Percentiles rank a stretch among this genome's conserved stretches.
These are phyloP conservation scores for Raddia guianensis DNA, from an alignment of 176 grass and related monocot species.

Conservation along the genomic window DNA sequence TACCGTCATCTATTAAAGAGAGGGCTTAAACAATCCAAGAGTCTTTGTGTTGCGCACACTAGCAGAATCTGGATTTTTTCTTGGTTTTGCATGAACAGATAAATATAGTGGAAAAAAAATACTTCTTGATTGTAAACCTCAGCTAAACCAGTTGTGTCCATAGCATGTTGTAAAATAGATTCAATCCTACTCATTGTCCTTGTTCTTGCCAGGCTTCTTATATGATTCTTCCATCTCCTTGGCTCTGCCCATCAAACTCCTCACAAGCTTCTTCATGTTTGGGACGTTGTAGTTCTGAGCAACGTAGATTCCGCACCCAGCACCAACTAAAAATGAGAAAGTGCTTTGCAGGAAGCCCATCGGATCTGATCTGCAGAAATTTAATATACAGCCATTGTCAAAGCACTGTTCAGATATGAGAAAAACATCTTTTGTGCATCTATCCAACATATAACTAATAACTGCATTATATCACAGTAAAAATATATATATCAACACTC, in stretches of 20 bases:
- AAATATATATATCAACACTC: neutral
- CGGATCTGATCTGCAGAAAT: conserved; percentile 29
- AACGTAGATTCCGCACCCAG: conserved; percentile 70
- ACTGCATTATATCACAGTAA: neutral
- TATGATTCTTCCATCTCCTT: conserved; percentile 60
- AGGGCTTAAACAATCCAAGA: neutral
- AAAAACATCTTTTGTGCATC: neutral
- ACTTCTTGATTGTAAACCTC: neutral
- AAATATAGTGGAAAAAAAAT: neutral
- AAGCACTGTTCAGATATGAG: neutral
- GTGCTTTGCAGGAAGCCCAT: conserved; percentile 72
- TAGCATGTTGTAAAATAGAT: neutral
- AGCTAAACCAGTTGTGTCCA: neutral
- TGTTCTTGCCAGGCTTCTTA: conserved; percentile 48
- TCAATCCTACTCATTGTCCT: conserved; percentile 39
- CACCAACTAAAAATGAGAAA: conserved; percentile 64
- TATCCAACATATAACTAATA: neutral
- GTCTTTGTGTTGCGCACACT: too few species aligned
- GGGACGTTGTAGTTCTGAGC: conserved; percentile 83
- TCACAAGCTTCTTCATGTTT: conserved; percentile 56
- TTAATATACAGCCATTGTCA: neutral
- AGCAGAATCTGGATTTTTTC: neutral
- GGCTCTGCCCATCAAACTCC: conserved; percentile 35
- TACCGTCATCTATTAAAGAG: neutral
- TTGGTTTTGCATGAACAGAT: neutral